Percentiles rank a stretch among this genome's conserved stretches.
Conservation (phyloP, 352 stramenopile genomes). For the Pythium dissimile region DNA sequence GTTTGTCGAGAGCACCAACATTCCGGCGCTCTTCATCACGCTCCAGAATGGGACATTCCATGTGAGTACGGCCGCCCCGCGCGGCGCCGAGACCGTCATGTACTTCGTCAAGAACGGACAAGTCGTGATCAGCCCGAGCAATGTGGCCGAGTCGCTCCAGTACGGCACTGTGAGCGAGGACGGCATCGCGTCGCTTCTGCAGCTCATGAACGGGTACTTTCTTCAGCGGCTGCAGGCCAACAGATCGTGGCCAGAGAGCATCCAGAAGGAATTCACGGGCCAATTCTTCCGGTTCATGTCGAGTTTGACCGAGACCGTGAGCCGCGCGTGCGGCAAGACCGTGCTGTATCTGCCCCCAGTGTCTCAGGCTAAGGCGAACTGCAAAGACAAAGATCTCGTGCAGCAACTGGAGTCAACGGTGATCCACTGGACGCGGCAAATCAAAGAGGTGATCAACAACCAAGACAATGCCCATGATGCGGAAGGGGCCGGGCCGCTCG, state of each 20-base stretch:
- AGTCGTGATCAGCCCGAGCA: constrained; percentile 53
- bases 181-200: constrained; percentile 71
- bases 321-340: constrained; percentile 89
- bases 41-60: constrained; percentile 41
- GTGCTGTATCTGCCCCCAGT: constrained; percentile 91
- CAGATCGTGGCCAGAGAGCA: constrained; percentile 89
- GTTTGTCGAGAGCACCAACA: constrained; percentile 66
- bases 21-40: constrained; percentile 69
- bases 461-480: constrained; percentile 91
- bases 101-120: constrained; percentile 90
- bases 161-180: constrained; percentile 79
- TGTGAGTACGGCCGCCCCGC: constrained; percentile 57
- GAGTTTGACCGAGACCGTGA: constrained; percentile 91
- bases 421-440: constrained; percentile 96
- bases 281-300: constrained; percentile 96
- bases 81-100: constrained; percentile 53
- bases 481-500: constrained; percentile 88
- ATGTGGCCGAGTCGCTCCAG: constrained; percentile 58
- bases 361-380: constrained; percentile 76
- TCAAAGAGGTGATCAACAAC: constrained; percentile 97
- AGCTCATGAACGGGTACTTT: constrained; percentile 85
- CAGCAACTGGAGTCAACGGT: constrained; percentile 96
- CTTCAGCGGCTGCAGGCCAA: constrained; percentile 78
- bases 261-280: constrained; percentile 92
- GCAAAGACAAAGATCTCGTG: constrained; percentile 93